phyloP scores from a whole-genome alignment of 108 stramenopile genomes.

The Aureococcus anophagefferens region DNA sequence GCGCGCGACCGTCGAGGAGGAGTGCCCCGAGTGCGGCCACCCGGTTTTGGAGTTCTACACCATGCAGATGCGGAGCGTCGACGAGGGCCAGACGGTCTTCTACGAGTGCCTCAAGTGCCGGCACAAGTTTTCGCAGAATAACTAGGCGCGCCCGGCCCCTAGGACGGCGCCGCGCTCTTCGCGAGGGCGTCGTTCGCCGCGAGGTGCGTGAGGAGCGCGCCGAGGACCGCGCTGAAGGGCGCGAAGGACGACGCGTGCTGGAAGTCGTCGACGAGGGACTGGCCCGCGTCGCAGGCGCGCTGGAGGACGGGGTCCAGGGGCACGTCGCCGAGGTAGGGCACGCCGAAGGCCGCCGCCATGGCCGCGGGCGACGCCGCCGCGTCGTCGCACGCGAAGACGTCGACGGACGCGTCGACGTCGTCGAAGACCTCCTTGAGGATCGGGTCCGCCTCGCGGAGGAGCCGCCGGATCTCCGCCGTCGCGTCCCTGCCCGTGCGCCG shows the following conservation, averaged over 20 bases:
- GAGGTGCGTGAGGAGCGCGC: no score
- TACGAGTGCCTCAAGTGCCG: constrained; percentile 90
- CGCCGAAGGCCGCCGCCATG: constrained; percentile 75
- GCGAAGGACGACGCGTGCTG: no score
- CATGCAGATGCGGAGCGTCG: constrained; percentile 90
- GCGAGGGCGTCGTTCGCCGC: no score
- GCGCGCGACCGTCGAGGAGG: constrained; percentile 86
- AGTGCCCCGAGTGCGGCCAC: constrained; percentile 83
- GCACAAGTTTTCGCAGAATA: constrained; percentile 80
- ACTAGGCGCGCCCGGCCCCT: no score
- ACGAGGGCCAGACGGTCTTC: constrained; percentile 98
- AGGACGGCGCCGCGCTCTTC: no score
- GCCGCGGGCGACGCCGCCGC: constrained; percentile 33
- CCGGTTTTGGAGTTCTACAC: constrained; percentile 91
- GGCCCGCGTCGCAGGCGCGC: constrained; percentile 79
- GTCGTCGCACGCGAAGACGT: constrained; percentile 64
- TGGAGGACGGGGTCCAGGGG: constrained; percentile 89
- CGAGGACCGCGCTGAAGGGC: no score
- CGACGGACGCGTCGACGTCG: constrained; percentile 8
- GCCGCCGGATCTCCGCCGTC: constrained; percentile 13
- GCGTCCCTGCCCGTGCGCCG: constrained; percentile 3
- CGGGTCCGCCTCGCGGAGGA: constrained; percentile 17
- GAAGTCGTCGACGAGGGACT: not conserved
- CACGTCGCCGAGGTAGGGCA: constrained; percentile 78
- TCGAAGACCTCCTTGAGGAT: constrained; percentile 1